These are phyloP conservation scores for Penicillium samsonianum DNA, from an alignment of 495 filamentous ascomycete genomes.

Conservation along the genomic window DNA sequence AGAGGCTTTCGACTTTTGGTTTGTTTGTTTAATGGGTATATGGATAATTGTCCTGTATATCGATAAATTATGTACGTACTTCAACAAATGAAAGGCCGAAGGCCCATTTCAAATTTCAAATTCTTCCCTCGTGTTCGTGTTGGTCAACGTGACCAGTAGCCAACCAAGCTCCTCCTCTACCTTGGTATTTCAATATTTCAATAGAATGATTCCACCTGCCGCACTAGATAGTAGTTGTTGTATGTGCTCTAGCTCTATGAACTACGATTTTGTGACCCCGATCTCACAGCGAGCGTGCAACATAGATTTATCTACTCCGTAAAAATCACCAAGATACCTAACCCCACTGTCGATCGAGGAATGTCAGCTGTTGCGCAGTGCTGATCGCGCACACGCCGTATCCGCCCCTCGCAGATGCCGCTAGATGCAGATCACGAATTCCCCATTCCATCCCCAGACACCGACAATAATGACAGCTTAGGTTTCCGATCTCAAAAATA, in stretches of 20 bases:
- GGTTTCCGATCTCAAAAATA: neutral
- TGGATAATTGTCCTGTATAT: neutral
- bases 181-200: neutral
- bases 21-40: neutral
- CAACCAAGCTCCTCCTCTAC: too few species aligned
- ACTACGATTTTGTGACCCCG: neutral
- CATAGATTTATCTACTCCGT: too few species aligned
- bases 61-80: neutral
- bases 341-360: slow-evolving; percentile 1
- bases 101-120: neutral
- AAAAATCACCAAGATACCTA: neutral
- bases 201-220: neutral
- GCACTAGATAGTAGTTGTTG: neutral
- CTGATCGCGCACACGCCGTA: neutral
- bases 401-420: slow-evolving; percentile 6
- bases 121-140: neutral
- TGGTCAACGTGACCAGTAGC: neutral
- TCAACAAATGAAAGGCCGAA: neutral
- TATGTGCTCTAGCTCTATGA: neutral
- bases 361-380: slow-evolving; percentile 10
- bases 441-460: neutral
- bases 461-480: neutral
- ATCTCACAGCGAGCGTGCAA: neutral
- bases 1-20: neutral
- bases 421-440: neutral